Base-by-base conservation (phyloP, 1,284 basidiomycete species). In the Tilletia indica region DNA sequence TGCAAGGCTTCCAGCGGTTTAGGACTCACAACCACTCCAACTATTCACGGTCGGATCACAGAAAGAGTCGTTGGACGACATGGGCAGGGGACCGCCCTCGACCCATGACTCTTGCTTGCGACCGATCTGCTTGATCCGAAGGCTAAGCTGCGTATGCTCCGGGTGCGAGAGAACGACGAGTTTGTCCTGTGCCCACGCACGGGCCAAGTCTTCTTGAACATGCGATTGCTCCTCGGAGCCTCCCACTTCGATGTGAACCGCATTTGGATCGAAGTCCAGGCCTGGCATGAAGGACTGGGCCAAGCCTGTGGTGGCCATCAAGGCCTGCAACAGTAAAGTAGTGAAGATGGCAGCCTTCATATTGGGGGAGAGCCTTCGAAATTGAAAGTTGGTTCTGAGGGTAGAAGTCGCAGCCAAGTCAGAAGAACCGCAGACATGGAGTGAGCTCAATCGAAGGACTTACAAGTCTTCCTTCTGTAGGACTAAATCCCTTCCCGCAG, bases 31-130 rank as follows among this genome's bases (percentile, higher is more conserved):
- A 21, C 80, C 80, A 14, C 73, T 78, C 76, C 76, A 81, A 54
- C 74, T 76, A 45, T 79, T 76, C 67, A 81, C 80, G 61, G 78
- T 81, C n/a, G 79, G 76, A 54, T 81, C 80, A 68, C 80, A 81
- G 67, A 81, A 81, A 34, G 77, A 78, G 19, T 80, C 74, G 25
- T 63, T 63, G n/a, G 21, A 25, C 12, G 73, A 72, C n/a, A 72
- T 70, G 68, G 71, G 74, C 45, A 73, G 63, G 47, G 71, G 71
- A 21, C 25, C 51, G 58, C 25, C 58, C 6, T 73, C 73, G 11
- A 63, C 63, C 70, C 73, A 31, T 9, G 16, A 31, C 58, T 63
- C 58, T 8, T n/a, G 19, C 19, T 63, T 63, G 58, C 58, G 58
- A 19, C 58, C 73, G 56, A 79, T 76, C 67, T 75, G 74, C 74